A percentile compares a stretch with the other conserved stretches of the same genome.
Conservation (phyloP, 2,329 filamentous ascomycete genomes). For the Paracamarosporium sp. region DNA sequence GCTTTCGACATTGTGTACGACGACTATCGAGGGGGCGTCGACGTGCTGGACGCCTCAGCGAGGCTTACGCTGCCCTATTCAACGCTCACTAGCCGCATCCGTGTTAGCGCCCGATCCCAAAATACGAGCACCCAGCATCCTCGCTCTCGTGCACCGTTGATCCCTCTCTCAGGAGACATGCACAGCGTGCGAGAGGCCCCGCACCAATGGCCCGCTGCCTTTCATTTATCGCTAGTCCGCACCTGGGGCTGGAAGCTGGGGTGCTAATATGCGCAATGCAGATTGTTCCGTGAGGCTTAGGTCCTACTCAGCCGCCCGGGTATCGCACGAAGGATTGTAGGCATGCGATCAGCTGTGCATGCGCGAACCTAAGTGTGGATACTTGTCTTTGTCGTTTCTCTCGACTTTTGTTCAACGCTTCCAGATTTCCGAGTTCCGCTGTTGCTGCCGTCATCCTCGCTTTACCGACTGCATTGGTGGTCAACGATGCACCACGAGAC, state of each 20-base stretch:
- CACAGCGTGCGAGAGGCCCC: neutral
- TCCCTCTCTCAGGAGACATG: constrained; percentile 2
- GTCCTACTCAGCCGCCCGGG: constrained; percentile 7
- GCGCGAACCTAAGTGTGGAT: neutral
- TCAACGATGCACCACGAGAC: neutral
- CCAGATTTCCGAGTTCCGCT: neutral
- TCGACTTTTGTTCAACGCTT: neutral
- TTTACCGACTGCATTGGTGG: neutral
- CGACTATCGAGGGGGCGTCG: neutral
- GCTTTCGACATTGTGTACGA: neutral
- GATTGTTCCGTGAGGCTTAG: constrained; percentile 10
- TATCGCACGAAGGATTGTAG: neutral
- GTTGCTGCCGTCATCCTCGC: neutral
- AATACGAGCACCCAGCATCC: neutral
- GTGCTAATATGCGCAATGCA: constrained; percentile 4
- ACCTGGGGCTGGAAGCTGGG: constrained; percentile 5
- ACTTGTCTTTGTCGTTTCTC: neutral
- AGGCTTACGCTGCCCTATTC: neutral
- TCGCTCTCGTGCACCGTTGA: neutral
- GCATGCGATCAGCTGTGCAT: neutral
- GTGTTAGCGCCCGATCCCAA: neutral
- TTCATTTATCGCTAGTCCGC: neutral
- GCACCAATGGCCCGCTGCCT: constrained; percentile 7
- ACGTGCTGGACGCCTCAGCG: neutral
- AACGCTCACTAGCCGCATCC: neutral